Evolutionary conservation across 305 asterid genomes (phyloP).

Genomic region (Andrographis paniculata): DNA sequence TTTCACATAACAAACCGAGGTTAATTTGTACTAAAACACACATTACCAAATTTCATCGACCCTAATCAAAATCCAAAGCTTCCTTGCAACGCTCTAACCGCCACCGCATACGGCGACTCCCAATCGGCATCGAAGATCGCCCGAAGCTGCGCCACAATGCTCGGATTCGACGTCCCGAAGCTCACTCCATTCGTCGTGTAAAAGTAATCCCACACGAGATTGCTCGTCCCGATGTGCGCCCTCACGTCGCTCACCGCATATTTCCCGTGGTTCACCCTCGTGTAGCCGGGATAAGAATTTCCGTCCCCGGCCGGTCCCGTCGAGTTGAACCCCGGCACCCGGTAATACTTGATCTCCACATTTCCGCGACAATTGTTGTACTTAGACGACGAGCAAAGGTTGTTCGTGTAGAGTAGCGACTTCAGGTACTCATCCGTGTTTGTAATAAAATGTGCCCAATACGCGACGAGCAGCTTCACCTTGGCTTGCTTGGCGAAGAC

Average conservation of each 20-base stretch:
- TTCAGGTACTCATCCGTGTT: constrained; percentile 65
- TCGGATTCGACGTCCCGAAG: constrained; percentile 60
- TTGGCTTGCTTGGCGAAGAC: constrained; percentile 65
- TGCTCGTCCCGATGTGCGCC: constrained; percentile 81
- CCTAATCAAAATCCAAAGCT: constrained; percentile 10
- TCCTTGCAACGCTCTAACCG: constrained; percentile 41
- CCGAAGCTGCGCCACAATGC: constrained; percentile 67
- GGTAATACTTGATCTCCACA: constrained; percentile 73
- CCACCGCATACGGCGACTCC: constrained; percentile 66
- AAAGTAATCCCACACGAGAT: constrained; percentile 84
- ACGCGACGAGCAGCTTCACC: constrained; percentile 65
- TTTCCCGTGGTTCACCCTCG: constrained; percentile 87
- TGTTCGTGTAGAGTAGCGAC: constrained; percentile 65
- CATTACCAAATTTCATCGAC: too few relatives aligned
- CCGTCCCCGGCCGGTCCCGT: constrained; percentile 77
- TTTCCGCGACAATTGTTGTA: constrained; percentile 59
- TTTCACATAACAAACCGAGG: too few relatives aligned
- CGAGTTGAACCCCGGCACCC: constrained; percentile 67
- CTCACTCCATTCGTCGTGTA: constrained; percentile 70
- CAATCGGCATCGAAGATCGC: constrained; percentile 82
- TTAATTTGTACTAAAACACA: too few relatives aligned
- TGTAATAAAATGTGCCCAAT: constrained; percentile 69
- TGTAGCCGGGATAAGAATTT: constrained; percentile 59
- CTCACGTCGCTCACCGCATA: constrained; percentile 72
- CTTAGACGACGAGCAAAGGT: constrained; percentile 62